Percentiles rank a stretch among this genome's conserved stretches.
phyloP scores from a whole-genome alignment of 192 early-diverging fungal genomes.

The Coemansia sp. region DNA sequence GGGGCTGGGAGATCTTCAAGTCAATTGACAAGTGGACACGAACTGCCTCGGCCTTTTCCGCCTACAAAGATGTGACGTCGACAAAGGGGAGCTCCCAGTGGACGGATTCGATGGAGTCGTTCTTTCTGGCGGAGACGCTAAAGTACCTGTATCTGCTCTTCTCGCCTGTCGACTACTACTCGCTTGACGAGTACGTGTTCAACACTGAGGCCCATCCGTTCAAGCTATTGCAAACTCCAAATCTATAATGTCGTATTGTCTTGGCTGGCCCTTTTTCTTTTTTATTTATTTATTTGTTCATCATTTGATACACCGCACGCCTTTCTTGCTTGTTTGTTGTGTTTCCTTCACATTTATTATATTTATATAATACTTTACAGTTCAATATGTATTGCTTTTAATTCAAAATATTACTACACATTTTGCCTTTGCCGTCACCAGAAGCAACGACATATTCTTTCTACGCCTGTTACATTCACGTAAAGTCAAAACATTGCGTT shows the following conservation, averaged over 20 bases:
- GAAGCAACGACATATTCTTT: no score
- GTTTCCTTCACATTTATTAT: background rate
- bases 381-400: background rate
- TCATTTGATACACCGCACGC: background rate
- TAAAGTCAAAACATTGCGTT: background rate
- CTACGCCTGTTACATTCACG: background rate
- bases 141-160: slow-evolving; percentile 94
- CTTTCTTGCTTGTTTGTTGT: background rate
- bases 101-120: slow-evolving; percentile 57
- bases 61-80: slow-evolving; percentile 53
- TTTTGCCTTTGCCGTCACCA: background rate
- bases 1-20: slow-evolving; percentile 86
- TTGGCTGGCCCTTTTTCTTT: background rate
- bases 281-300: background rate
- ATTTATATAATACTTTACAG: no score
- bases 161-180: slow-evolving; percentile 62
- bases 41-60: slow-evolving; percentile 64
- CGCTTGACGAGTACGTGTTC: slow-evolving; percentile 85
- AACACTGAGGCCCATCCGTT: slow-evolving; percentile 96
- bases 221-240: slow-evolving; percentile 51
- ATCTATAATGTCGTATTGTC: background rate
- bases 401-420: background rate
- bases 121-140: slow-evolving; percentile 83
- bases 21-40: slow-evolving; percentile 79
- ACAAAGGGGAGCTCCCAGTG: slow-evolving; percentile 22